Evolutionary conservation across 768 basidiomycete genomes (phyloP).

Genomic region (Tylopilus subfusipes): DNA sequence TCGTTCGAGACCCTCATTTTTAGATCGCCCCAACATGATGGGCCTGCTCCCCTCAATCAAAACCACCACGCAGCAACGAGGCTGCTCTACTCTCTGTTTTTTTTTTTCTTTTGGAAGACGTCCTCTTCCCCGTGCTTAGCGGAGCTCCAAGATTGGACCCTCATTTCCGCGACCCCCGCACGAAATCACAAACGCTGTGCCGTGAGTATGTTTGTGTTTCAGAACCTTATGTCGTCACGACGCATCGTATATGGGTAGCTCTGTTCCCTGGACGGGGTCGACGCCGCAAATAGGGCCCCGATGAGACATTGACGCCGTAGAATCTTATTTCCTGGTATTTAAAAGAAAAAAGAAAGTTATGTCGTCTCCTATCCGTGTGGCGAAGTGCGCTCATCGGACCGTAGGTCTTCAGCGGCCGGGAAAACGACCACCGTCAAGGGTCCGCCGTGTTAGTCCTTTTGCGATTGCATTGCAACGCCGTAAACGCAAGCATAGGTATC

Average conservation of each 20-base stretch:
- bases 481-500: neutral
- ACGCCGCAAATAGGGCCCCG: neutral
- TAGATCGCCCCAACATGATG: neutral
- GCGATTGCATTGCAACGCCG: neutral
- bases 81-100: neutral
- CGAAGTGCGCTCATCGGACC: slow-evolving; percentile 10
- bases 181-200: slow-evolving; percentile 1
- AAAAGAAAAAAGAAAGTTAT: neutral
- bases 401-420: neutral
- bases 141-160: neutral
- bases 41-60: neutral
- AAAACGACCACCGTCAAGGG: slow-evolving; percentile 4
- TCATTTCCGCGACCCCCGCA: slow-evolving; percentile 2
- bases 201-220: slow-evolving; percentile 4
- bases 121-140: neutral
- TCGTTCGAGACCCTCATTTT: neutral
- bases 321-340: neutral
- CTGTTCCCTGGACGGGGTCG: neutral
- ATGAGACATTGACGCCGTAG: neutral
- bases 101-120: neutral
- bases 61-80: neutral
- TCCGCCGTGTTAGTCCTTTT: neutral
- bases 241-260: neutral
- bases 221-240: neutral
- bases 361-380: neutral